Evolutionary conservation across 306 rosid genomes (phyloP).

Genomic region (Trifolium fragiferum): DNA sequence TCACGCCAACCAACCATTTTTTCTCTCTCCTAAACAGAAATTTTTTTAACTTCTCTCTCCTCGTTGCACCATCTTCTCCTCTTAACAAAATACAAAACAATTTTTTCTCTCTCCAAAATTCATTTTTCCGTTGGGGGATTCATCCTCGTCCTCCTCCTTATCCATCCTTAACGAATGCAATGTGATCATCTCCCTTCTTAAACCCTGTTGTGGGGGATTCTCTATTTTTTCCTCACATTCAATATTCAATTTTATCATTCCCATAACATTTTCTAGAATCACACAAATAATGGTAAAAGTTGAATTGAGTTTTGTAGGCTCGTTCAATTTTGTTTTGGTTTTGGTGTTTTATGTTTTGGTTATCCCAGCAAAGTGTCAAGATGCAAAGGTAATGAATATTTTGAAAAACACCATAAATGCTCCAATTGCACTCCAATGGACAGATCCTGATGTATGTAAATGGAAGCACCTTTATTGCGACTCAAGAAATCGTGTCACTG

Average conservation of each 20-base stretch:
- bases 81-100: slow-evolving; percentile 10
- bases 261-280: background rate
- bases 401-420: slow-evolving; percentile 47
- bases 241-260: background rate
- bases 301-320: slow-evolving; percentile 42
- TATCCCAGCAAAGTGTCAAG: slow-evolving; percentile 42
- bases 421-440: slow-evolving; percentile 56
- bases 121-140: background rate
- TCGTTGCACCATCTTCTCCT: slow-evolving; percentile 8
- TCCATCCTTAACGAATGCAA: background rate
- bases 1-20: slow-evolving; percentile 34
- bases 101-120: slow-evolving; percentile 12
- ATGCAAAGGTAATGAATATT: slow-evolving; percentile 54
- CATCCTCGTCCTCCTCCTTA: background rate
- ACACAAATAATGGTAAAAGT: slow-evolving; percentile 45
- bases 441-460: slow-evolving; percentile 53
- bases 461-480: slow-evolving; percentile 58
- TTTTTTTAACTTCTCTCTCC: background rate
- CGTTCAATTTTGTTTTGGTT: background rate
- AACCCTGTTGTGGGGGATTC: slow-evolving; percentile 28
- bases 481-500: slow-evolving; percentile 35
- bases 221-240: background rate
- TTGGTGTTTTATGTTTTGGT: slow-evolving; percentile 3
- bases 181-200: slow-evolving; percentile 21
- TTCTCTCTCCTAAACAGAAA: slow-evolving; percentile 6